Evolutionary conservation across 208 protist species (phyloP), one percentile per base, ranked within the genome.

Genomic region (Borovskyia barvae): DNA sequence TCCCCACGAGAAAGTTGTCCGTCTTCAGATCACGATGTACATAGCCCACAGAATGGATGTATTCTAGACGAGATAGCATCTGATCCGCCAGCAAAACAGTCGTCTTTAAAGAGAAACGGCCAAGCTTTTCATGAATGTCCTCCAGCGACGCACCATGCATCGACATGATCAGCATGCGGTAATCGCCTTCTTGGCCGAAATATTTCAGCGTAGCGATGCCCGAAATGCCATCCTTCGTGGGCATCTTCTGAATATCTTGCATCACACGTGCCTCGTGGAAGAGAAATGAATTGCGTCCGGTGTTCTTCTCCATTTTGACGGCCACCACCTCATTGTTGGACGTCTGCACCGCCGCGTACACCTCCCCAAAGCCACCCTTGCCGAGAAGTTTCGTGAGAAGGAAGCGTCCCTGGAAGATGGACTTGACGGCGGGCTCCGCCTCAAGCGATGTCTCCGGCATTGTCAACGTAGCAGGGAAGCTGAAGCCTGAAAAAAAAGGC

Each of bases 1-100:
- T 62, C 7, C 99, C 98, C 46, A 99, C 93, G 9, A 99, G 77
- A 57, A 99, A 99, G 82, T 99, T 99, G 72, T 99, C 98, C 12
- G 98, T 98, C 77, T 99, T 99, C 32, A 98, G 85, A 74, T 99
- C 97, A 28, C 98, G 85, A 70, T 99, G 98, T 45, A 99, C 87
- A 64, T 99, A 99, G 51, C 93, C 93, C 41, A 97, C 97, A 1
- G 75, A 83, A 78, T 99, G 98, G 19, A 99, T 68, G 70, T 96
- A 98, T 81, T 99, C 94, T 12, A 99, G 61, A n/a, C 98, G 75
- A 8, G 75, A 80, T 29, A 99, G 66, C 82, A 99, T 94, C 70
- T 99, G 98, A 58, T 99, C 93, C 8, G 94, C 98, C 2, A 99
- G 66, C 96, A 99, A 98, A 5, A 98, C 77, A 7, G 98, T 93